These are phyloP conservation scores for Aspergillus fischeri DNA, from an alignment of 2,329 filamentous ascomycete genomes.

Conservation along the genomic window DNA sequence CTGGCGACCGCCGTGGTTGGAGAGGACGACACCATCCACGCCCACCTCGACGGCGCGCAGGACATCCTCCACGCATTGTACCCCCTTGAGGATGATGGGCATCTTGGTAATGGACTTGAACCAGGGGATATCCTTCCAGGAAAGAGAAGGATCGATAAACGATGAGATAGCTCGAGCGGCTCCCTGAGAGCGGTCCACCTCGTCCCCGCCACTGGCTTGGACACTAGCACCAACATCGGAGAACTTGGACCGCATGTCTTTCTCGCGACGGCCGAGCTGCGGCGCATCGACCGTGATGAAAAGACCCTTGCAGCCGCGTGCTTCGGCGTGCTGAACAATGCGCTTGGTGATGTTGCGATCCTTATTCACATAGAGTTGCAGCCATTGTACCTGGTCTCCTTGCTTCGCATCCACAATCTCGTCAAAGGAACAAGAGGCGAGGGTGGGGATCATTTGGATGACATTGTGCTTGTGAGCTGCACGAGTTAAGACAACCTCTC, in stretches of 20 bases:
- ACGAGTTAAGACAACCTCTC: conserved; percentile 84
- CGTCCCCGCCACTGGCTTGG: conserved; percentile 62
- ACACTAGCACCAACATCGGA: conserved; percentile 78
- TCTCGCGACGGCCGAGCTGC: conserved; percentile 89
- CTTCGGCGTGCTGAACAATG: conserved; percentile 89
- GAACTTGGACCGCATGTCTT: conserved; percentile 96
- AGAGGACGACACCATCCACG: conserved; percentile 85
- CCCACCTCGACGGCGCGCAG: conserved; percentile 77
- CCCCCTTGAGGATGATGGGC: conserved; percentile 94
- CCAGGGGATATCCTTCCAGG: conserved; percentile 93
- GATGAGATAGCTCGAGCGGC: conserved; percentile 90
- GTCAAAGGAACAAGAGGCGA: conserved; percentile 95
- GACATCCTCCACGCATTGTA: conserved; percentile 94
- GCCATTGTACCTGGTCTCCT: conserved; percentile 85
- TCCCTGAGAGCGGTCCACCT: conserved; percentile 81
- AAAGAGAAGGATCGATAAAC: conserved; percentile 93
- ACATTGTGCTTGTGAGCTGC: conserved; percentile 83
- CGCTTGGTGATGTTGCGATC: conserved; percentile 83
- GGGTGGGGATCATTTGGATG: conserved; percentile 96
- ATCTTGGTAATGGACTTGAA: conserved; percentile 85
- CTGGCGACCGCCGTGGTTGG: conserved; percentile 93
- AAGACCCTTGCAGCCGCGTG: conserved; percentile 84
- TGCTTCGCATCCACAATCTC: conserved; percentile 85
- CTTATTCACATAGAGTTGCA: conserved; percentile 97
- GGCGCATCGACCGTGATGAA: conserved; percentile 99